Base-by-base conservation (phyloP, 495 filamentous ascomycete genomes). In the Neurospora sp. region DNA sequence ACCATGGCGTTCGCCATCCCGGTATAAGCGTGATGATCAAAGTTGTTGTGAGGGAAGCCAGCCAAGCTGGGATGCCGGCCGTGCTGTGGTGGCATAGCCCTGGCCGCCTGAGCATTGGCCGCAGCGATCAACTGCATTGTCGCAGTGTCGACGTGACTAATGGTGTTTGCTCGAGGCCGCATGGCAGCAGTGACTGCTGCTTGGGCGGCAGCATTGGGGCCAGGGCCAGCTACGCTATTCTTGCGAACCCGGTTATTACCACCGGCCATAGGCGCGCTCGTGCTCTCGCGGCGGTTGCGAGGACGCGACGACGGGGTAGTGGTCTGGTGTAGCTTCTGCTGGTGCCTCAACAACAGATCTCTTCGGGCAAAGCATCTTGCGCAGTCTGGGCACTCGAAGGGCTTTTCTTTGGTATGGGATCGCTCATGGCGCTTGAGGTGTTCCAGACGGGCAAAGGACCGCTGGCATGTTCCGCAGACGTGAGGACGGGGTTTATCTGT, bases 321-420 rank as follows among this genome's bases (percentile, higher is more conserved):
- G n/a, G 94, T 96, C 90, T 97, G 93, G 78, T 99, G 96, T 16
- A 99, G 87, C 85, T 99, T 99, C 86, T 99, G 96, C 84, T 99
- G 96, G 82, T 99, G 96, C 38, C 96, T 89, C 72, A 99, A 84
- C 70, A 99, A 88, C 73, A 99, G 82, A 81, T 99, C 96, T 72
- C 96, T 89, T 41, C 96, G 89, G 40, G 96, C 96, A 84, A 99
- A 99, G 86, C 96, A 98, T 79, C 96, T 85, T 27, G 93, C 86
- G 79, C 96, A 99, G 80, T 98, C 94, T 35, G 95, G 94, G 75
- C 96, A 99, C 79, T 97, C 95, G 79, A 99, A 99, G 3, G 96
- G 96, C 85, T 99, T 99, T 80, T 99, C 96, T 80, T 99, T 99
- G 12, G 96, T 99, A 77, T 99, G 96, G 22, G 96, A 98, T 59